Evolutionary conservation across 2,329 filamentous ascomycete genomes (phyloP).

Genomic region (Cladosporium austrohemisphaericum): DNA sequence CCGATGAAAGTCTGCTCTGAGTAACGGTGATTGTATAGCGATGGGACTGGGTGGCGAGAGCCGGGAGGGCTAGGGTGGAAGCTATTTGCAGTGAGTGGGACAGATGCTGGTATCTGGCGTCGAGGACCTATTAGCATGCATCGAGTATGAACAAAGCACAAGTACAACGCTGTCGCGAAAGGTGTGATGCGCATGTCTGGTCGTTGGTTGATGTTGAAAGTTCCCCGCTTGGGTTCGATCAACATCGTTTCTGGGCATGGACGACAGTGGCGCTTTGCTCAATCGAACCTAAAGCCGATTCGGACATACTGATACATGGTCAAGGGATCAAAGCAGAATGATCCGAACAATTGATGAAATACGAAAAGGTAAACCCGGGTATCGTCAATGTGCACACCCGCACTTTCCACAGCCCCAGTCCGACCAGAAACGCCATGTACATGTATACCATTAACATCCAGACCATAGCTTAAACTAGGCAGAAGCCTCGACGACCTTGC

Average conservation of each 20-base stretch:
- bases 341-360: too few species aligned
- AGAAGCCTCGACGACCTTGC: conserved; percentile 51
- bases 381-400: conserved; percentile 1
- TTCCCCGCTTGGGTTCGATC: neutral
- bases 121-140: too few species aligned
- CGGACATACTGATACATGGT: too few species aligned
- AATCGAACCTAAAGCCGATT: too few species aligned
- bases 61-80: conserved; percentile 22
- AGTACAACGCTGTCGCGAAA: too few species aligned
- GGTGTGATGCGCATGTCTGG: too few species aligned
- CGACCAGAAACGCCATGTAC: neutral
- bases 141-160: too few species aligned
- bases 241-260: neutral
- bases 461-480: conserved; percentile 14
- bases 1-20: conserved; percentile 59
- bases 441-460: neutral
- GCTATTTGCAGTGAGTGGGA: neutral
- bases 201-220: too few species aligned
- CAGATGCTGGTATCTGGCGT: neutral
- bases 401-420: neutral
- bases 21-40: conserved; percentile 55
- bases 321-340: too few species aligned
- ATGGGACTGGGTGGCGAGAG: conserved; percentile 28
- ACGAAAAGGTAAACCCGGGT: too few species aligned
- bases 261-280: neutral